phyloP scores from a whole-genome alignment of 306 rosid genomes.

The Pueraria montana region DNA sequence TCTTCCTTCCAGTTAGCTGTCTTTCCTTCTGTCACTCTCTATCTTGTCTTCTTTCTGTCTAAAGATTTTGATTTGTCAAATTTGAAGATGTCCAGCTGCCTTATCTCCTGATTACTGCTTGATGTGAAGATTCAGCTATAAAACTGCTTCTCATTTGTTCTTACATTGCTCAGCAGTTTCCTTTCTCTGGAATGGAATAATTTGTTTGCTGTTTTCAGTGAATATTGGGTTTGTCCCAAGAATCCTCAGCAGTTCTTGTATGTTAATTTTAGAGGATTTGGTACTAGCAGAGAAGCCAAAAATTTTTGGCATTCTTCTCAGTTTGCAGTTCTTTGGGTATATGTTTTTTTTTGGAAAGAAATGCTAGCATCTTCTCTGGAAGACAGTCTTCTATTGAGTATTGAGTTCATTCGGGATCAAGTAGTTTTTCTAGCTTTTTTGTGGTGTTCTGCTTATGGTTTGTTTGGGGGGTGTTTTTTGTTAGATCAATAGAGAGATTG shows the following conservation, averaged over 20 bases:
- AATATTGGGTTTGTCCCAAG: neutral
- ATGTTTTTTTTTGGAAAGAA: neutral
- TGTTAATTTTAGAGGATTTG: neutral
- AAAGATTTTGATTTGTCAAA: neutral
- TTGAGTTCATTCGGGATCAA: neutral
- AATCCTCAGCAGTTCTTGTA: neutral
- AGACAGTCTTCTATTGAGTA: neutral
- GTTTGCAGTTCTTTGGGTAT: neutral
- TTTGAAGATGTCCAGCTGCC: neutral
- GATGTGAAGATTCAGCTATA: neutral
- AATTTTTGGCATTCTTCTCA: neutral
- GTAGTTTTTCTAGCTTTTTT: neutral
- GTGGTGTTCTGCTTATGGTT: neutral
- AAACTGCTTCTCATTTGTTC: neutral
- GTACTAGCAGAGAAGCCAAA: neutral
- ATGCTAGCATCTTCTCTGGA: neutral
- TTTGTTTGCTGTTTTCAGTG: neutral
- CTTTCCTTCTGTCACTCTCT: neutral
- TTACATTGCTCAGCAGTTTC: neutral
- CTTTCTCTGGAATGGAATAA: slow-evolving; percentile 18
- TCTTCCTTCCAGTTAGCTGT: neutral
- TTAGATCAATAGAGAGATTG: neutral
- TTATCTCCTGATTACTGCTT: neutral
- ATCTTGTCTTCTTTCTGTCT: neutral
- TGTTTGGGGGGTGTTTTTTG: neutral